phyloP scores from a whole-genome alignment of 768 basidiomycete species.

The Rhodotorula babjevae region DNA sequence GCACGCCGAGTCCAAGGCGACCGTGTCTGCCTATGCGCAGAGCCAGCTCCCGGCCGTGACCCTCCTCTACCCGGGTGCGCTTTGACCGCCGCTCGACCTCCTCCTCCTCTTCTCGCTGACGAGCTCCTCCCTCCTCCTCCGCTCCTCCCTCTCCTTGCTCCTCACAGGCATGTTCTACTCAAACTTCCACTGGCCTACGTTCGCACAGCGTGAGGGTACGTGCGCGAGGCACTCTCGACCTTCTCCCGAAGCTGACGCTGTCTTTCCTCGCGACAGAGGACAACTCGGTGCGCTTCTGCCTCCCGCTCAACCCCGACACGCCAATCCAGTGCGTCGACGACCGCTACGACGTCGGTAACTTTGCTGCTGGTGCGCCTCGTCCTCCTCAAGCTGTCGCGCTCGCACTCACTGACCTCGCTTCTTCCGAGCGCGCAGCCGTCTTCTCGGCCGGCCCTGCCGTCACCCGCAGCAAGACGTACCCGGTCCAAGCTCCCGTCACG shows the following conservation, averaged over 20 bases:
- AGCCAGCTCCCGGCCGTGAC: not conserved
- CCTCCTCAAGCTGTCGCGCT: not conserved
- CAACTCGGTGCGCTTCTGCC: not conserved
- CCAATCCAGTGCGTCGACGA: conserved; percentile 17
- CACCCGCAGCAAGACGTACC: conserved; percentile 1
- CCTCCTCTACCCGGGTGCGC: not conserved
- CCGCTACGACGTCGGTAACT: conserved; percentile 7
- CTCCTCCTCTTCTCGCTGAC: not conserved
- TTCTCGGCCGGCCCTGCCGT: not conserved
- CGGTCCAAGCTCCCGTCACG: not conserved
- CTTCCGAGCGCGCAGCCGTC: not conserved
- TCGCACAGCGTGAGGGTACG: conserved; percentile 4
- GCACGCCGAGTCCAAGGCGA: conserved; percentile 23
- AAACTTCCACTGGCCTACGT: not conserved
- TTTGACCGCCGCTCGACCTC: not conserved
- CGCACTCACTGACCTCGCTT: no score
- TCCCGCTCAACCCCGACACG: not conserved
- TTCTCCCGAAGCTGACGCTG: not conserved
- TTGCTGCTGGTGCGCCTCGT: not conserved
- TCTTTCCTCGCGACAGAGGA: not conserved
- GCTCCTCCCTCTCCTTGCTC: no score
- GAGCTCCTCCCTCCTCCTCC: no score
- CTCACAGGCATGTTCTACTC: conserved; percentile 1
- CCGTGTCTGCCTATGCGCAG: not conserved
- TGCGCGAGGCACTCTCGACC: not conserved